Evolutionary conservation across 192 early-diverging fungal species (phyloP), one percentile per base, ranked within the genome.

Genomic region (Coemansia sp.): DNA sequence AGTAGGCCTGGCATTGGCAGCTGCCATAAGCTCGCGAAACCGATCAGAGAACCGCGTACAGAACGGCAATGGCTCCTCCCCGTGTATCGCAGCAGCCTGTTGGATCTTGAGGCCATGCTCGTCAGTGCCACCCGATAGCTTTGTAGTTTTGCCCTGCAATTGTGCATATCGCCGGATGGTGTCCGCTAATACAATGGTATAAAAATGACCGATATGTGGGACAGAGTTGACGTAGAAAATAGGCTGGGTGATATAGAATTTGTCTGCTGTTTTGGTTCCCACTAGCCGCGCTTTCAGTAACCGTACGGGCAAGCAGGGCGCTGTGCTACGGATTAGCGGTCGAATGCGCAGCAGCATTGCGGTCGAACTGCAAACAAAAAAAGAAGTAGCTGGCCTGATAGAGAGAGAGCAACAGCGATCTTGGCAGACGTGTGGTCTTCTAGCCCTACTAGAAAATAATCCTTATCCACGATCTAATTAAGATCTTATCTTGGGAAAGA

Each of bases 31-130:
- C 23, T 70, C 73, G 82, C 56, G 58, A 18, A 83, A 78, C 3
- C 54, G 56, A 79, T 82, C 48, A 59, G 76, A 31, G 87, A 92
- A 49, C 87, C 69, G 34, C 53, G 95, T 90, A 71, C 96, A 98
- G 68, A 96, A 90, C n/a, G 66, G 82, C 34, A 88, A 80, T 6
- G 92, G 84, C 16, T 81, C 73, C 54, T 81, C 75, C 10, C 81
- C 74, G 7, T 81, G 84, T 34, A 75, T 81, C 19, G 68, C 80
- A 0, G 96, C 92, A 0, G 96, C 93, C 83, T 95, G 88, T 78
- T 96, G 93, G 54, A 98, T 96, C 90, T 98, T 98, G 4, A 93
- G 85, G 3, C 96, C 96, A 71, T 98, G 96, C 67, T 98, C 96
- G 67, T 98, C 96, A 3, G 96, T 98, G 31, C 96, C 96, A 61